Base-by-base conservation (phyloP, 1,139 yeast genomes). In the Magnusiomyces paraingens region DNA sequence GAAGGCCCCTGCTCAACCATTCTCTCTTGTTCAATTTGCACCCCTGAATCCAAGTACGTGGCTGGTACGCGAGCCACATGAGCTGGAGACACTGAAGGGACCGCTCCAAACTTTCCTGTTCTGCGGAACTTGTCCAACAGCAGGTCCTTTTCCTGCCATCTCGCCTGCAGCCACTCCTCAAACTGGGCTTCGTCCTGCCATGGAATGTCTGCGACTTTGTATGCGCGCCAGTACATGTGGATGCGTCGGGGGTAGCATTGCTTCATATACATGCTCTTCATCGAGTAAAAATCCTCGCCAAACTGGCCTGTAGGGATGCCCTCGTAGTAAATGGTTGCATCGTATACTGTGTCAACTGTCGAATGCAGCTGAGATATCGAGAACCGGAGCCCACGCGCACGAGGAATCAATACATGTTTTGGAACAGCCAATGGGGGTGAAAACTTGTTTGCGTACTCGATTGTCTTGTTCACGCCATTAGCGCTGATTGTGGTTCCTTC, bases 401-500 rank as follows among this genome's bases (percentile, higher is more conserved):
- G 79, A 17, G 99, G 99, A 29, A 90, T 71, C 57, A 93, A 73
- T 12, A 87, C 81, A 67, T 89, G 83, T 49, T 76, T 74, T 57
- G 86, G 78, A 15, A 55, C 58, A 5, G 65, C 67, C 79, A 77
- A 36, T 60, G 62, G 61, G 11, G 47, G 41, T 11, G 59, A 49
- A 45, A 75, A 69, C 59, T 82, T 78, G 11, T 69, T 70, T 29
- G 87, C 85, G 69, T 73, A 93, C 15, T 68, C 75, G 15, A 73
- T 73, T 2, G 91, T 82, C 56, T 80, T 79, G 6, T 64, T 71
- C 50, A 80, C 76, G 2, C 96, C 89, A 59, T 80, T 77, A 12
- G 74, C 74, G 41, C 94, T 83, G 56, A 87, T 73, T 52, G 90
- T 94, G 0, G 99, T 93, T 1, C 99, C 99, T 69, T 93, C 99